Percentiles rank a stretch among this genome's conserved stretches.
Conservation (phyloP, 768 basidiomycete species). For the Rubroboletus satanas region DNA sequence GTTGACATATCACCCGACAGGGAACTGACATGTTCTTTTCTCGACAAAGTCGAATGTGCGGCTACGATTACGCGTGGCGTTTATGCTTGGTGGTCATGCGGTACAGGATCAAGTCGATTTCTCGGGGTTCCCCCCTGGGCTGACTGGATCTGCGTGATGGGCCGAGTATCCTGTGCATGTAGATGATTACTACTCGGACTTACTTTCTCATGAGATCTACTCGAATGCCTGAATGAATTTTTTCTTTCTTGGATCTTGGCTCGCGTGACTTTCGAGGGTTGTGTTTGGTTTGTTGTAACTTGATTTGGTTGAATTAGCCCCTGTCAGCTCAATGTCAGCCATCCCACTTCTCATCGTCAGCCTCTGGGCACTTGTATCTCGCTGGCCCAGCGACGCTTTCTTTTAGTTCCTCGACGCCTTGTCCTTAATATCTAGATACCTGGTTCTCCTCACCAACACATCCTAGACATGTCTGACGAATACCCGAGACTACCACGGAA, state of each 20-base stretch:
- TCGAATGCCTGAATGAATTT: slow-evolving; percentile 8
- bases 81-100: slow-evolving; percentile 58
- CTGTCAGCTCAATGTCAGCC: slow-evolving; percentile 20
- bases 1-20: neutral
- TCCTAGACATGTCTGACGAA: slow-evolving; percentile 26
- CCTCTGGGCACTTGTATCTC: slow-evolving; percentile 4
- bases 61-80: slow-evolving; percentile 82
- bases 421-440: neutral
- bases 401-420: neutral
- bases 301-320: slow-evolving; percentile 12
- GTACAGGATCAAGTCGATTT: slow-evolving; percentile 96
- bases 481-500: slow-evolving; percentile 29
- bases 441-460: slow-evolving; percentile 17
- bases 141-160: slow-evolving; percentile 47
- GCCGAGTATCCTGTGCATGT: slow-evolving; percentile 6
- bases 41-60: slow-evolving; percentile 68
- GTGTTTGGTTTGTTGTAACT: slow-evolving; percentile 7
- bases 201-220: slow-evolving; percentile 23
- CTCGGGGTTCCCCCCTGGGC: slow-evolving; percentile 75
- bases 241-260: neutral
- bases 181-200: slow-evolving; percentile 12
- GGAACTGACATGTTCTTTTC: slow-evolving; percentile 4
- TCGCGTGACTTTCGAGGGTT: neutral
- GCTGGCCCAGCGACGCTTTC: neutral
- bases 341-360: slow-evolving; percentile 12